Evolutionary conservation across 768 basidiomycete species (phyloP), one percentile per base, ranked within the genome.

Genomic region (Suillus cothurnatus): DNA sequence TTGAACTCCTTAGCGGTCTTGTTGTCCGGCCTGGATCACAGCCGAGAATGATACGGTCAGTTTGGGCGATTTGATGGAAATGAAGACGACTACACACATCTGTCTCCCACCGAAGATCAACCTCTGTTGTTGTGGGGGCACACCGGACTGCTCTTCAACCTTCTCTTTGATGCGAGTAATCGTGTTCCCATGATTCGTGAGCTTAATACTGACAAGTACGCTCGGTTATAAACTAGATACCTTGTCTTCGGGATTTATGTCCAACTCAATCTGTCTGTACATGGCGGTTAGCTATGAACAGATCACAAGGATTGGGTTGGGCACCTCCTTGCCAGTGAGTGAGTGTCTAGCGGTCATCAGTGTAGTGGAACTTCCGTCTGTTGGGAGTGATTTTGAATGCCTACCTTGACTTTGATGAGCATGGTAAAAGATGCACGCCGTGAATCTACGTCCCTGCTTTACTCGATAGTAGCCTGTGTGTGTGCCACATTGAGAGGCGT

Each of bases 71-170:
- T 17, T 26, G 56, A 47, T 36, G 53, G 15, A 28, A 26, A 34
- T 1, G 0, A 57, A 3, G 34, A 7, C 34, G 14, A 14, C 63
- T 50, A 80, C 86, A 78, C 78, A 98, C 97, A 98, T 90, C 75
- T 97, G 96, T 73, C 95, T 88, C 47, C 97, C 97, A 73, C 86
- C 79, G 77, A 90, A 97, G 76, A 98, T 98, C 73, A 99, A 78
- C 64, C 97, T 88, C 77, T 99, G 97, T 77, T 99, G 97, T 45
- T 84, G 93, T 66, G 97, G 97, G 26, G 97, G 97, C 49, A 99
- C 97, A 69, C 97, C 97, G 6, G 94, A 95, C 79, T 98, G 96
- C 81, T 98, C 96, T 77, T 99, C 97, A 14, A 98, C 94, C 77
- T 93, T 93, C 85, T 97, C 95, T 82, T 99, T 99, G 80, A 98